Conservation (phyloP, 1,139 yeast species). For the Protomyces arabidopsidicola region DNA sequence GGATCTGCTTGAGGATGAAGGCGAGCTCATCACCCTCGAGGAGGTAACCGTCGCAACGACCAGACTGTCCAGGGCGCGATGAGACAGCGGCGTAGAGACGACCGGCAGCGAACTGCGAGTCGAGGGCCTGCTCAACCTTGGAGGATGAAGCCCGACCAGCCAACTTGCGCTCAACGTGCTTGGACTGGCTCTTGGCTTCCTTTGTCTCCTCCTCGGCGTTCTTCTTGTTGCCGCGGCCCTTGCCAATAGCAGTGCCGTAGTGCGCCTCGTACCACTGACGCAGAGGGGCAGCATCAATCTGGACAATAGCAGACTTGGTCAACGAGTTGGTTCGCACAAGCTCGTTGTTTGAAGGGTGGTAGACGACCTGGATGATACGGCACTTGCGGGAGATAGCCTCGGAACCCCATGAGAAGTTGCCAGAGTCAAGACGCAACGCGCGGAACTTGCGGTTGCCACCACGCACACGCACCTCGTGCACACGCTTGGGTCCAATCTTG, state of each 20-base stretch:
- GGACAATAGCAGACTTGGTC: conserved; percentile 98
- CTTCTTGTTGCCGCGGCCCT: conserved; percentile 46
- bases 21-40: conserved; percentile 98
- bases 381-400: conserved; percentile 98
- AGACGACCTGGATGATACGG: conserved; percentile 95
- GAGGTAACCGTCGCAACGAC: conserved; percentile 99
- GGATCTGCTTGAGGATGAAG: conserved; percentile 19
- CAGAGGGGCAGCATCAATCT: conserved; percentile 99
- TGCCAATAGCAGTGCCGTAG: conserved; percentile 91
- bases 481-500: conserved; percentile 95
- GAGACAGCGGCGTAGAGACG: conserved; percentile 97
- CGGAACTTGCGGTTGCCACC: conserved; percentile 99
- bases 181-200: conserved; percentile 58
- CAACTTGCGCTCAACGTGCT: conserved; percentile 82
- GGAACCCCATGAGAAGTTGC: conserved; percentile 99
- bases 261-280: conserved; percentile 99
- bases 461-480: conserved; percentile 98
- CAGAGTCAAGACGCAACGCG: conserved; percentile 98
- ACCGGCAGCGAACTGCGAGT: conserved; percentile 96
- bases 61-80: conserved; percentile 99
- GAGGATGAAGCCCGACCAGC: conserved; percentile 85
- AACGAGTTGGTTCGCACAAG: conserved; percentile 99
- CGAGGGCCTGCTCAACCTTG: conserved; percentile 83
- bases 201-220: conserved; percentile 42
- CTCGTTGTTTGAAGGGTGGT: conserved; percentile 99